These are phyloP conservation scores for Xanthoceras sorbifolium DNA, from an alignment of 345 rosid genomes.

Conservation along the genomic window DNA sequence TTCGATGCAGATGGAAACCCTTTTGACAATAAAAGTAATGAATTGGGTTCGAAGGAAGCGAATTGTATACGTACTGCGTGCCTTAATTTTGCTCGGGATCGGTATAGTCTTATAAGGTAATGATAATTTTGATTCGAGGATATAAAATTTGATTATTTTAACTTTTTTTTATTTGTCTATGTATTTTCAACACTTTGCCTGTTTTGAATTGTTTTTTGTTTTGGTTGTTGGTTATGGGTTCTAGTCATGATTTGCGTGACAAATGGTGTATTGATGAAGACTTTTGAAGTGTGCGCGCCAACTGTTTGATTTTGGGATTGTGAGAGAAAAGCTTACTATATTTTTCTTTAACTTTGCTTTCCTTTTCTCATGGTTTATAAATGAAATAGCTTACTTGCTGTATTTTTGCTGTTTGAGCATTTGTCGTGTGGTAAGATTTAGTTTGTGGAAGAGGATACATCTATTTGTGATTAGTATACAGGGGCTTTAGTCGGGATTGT, in stretches of 20 bases:
- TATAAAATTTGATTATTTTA: background rate
- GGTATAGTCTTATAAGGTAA: slow-evolving; percentile 65
- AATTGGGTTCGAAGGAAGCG: slow-evolving; percentile 50
- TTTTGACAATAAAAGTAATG: slow-evolving; percentile 20
- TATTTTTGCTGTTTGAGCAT: background rate
- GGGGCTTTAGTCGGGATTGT: background rate
- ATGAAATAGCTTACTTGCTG: background rate
- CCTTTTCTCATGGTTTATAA: background rate
- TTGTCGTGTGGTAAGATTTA: background rate
- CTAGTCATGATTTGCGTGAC: background rate
- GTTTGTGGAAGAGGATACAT: background rate
- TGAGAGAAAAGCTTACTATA: background rate
- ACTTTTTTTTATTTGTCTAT: background rate
- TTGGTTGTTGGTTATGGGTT: too few relatives aligned
- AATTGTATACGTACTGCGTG: slow-evolving; percentile 74
- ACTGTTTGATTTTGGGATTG: slow-evolving; percentile 32
- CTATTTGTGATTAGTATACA: background rate
- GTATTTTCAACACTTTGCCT: background rate
- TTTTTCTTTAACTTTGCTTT: background rate
- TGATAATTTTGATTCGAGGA: background rate
- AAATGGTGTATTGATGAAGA: background rate
- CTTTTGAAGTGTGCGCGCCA: slow-evolving; percentile 19
- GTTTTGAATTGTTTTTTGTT: slow-evolving; percentile 14
- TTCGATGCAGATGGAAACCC: slow-evolving; percentile 52
- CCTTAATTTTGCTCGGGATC: slow-evolving; percentile 79